phyloP scores from a whole-genome alignment of 2,329 filamentous ascomycete genomes.

The Exophiala calicioides region DNA sequence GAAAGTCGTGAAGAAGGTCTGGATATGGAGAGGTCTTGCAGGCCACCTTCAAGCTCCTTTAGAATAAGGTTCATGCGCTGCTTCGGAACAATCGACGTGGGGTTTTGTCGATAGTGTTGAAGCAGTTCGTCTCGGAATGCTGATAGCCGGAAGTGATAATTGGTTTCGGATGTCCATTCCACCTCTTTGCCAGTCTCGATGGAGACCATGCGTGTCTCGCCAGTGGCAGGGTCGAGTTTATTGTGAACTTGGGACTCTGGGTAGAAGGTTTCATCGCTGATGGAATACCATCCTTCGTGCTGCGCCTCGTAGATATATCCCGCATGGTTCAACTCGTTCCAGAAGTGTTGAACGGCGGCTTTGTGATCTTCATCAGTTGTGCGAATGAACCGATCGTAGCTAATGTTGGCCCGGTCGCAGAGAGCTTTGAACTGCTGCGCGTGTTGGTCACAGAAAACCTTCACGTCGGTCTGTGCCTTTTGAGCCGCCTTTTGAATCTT shows the following conservation, averaged over 20 bases:
- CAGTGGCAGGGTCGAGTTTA: slow-evolving; percentile 75
- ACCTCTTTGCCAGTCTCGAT: slow-evolving; percentile 89
- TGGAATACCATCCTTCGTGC: slow-evolving; percentile 94
- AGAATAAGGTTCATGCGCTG: slow-evolving; percentile 77
- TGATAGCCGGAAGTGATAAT: slow-evolving; percentile 92
- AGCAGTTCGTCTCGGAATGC: slow-evolving; percentile 77
- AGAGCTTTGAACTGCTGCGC: slow-evolving; percentile 64
- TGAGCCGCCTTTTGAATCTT: slow-evolving; percentile 89
- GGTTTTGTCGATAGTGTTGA: slow-evolving; percentile 75
- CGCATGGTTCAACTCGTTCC: slow-evolving; percentile 73
- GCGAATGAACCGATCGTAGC: slow-evolving; percentile 84
- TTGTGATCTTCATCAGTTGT: slow-evolving; percentile 83
- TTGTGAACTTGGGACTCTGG: slow-evolving; percentile 73
- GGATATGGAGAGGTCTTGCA: slow-evolving; percentile 88
- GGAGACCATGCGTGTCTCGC: slow-evolving; percentile 76
- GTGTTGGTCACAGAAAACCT: slow-evolving; percentile 85
- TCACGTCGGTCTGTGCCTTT: slow-evolving; percentile 68
- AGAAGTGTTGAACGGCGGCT: slow-evolving; percentile 84
- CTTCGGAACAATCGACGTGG: slow-evolving; percentile 72
- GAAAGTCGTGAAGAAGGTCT: slow-evolving; percentile 72
- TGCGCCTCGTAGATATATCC: slow-evolving; percentile 81
- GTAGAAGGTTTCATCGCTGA: slow-evolving; percentile 96
- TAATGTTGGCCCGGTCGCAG: slow-evolving; percentile 67
- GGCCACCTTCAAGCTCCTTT: slow-evolving; percentile 70
- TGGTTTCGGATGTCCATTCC: slow-evolving; percentile 89